Conservation (phyloP, 805 yeast species). For the Kodamaea hsintzibuensis region DNA sequence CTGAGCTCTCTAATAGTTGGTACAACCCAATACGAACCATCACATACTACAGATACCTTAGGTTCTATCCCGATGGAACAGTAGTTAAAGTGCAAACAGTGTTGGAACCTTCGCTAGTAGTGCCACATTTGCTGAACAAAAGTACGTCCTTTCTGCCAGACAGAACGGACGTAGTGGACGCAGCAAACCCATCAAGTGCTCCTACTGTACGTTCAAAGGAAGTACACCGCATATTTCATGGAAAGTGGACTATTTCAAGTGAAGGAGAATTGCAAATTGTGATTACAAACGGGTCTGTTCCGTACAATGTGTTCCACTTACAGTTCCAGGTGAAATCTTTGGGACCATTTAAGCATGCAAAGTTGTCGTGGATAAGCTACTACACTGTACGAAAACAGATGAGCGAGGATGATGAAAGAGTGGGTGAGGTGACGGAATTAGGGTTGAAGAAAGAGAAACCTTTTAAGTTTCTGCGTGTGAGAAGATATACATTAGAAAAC, state of each 20-base stretch:
- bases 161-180: slow-evolving; percentile 20
- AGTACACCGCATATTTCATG: slow-evolving; percentile 42
- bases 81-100: slow-evolving; percentile 70
- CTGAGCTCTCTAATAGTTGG: slow-evolving; percentile 67
- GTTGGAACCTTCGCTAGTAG: slow-evolving; percentile 67
- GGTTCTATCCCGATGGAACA: slow-evolving; percentile 79
- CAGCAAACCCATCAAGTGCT: slow-evolving; percentile 9
- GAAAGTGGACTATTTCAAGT: slow-evolving; percentile 58
- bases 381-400: slow-evolving; percentile 50
- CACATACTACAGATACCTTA: slow-evolving; percentile 81
- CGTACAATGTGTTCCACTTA: slow-evolving; percentile 63
- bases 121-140: slow-evolving; percentile 50
- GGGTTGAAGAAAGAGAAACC: slow-evolving; percentile 72
- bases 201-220: slow-evolving; percentile 16
- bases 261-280: slow-evolving; percentile 50
- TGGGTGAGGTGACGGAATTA: slow-evolving; percentile 49
- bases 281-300: slow-evolving; percentile 58
- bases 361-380: slow-evolving; percentile 69
- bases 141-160: slow-evolving; percentile 18
- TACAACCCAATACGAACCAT: slow-evolving; percentile 76
- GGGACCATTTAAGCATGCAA: slow-evolving; percentile 58
- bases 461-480: slow-evolving; percentile 72
- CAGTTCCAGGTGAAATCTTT: slow-evolving; percentile 57
- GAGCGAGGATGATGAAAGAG: slow-evolving; percentile 46
- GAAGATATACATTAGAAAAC: slow-evolving; percentile 28